Evolutionary conservation across 345 rosid genomes (phyloP), one percentile per base, ranked within the genome.

Genomic region (Arabidopsis arenosa): DNA sequence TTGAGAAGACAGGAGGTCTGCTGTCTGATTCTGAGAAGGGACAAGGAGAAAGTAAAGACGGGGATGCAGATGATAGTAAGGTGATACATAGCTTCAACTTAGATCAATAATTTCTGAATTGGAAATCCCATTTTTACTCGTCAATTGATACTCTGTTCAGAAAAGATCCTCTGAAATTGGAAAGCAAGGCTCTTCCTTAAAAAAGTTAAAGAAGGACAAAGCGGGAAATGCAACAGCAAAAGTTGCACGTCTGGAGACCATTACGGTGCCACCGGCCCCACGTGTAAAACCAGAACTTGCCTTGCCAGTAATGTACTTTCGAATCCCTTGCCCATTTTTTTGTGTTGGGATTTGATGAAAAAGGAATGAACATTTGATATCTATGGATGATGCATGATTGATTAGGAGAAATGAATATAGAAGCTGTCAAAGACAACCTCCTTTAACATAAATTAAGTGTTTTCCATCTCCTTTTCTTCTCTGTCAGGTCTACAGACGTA

Each of bases 241-340:
- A 83, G 79, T 74, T 68, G 78, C 73, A 3, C 89, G 93, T 44
- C 86, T 84, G 45, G 99, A 95, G 74, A 82, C 85, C 66, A 86
- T 58, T 77, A 41, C 82, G 5, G 80, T 76, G 17, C 45, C 90
- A 15, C 32, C 74, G 1, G 93, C 92, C 1, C 94, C 95, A 13
- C 86, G 91, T 75, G 97, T 93, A 71, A 96, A 96, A 82, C 72
- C 97, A 4, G 96, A 91, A 86, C 99, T 96, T 81, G 77, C 95
- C 83, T 82, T 93, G 83, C 97, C 99, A 56, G 75, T 87, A 79
- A 88, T 87, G 98, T 96, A 96, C 54, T 74, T 81, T 77, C 82
- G 39, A 64, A 68, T 62, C 58, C 79, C 68, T 63, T 79, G 32
- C 71, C 63, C 51, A 4, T 44, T 61, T 73, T 23, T 44, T 15